phyloP scores from a whole-genome alignment of 1,139 yeast species.

The Lodderomyces beijingensis region DNA sequence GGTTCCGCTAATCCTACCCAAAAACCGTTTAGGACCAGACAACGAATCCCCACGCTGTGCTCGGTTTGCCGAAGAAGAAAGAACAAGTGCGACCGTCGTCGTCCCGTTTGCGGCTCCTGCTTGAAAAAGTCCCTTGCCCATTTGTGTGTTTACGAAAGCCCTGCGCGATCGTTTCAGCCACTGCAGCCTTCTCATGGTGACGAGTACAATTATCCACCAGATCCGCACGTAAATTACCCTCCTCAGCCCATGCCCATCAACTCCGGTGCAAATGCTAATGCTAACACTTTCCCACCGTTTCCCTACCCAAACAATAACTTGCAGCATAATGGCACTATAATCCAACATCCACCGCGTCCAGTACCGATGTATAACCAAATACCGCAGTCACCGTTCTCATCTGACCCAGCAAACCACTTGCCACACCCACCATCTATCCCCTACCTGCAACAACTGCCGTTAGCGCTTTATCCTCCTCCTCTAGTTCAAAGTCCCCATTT shows the following conservation, averaged over 20 bases:
- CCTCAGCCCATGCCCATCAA: conserved; percentile 3
- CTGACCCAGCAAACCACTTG: conserved; percentile 4
- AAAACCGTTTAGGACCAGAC: conserved; percentile 24
- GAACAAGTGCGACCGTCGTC: conserved; percentile 54
- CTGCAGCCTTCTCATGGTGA: too few relatives aligned
- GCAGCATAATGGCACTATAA: neutral
- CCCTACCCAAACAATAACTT: neutral
- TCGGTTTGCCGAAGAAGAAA: conserved; percentile 46
- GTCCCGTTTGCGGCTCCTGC: conserved; percentile 73
- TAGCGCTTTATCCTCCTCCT: conserved; percentile 1
- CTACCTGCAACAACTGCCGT: conserved; percentile 4
- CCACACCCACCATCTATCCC: conserved; percentile 1
- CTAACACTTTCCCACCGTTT: neutral
- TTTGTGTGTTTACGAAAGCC: conserved; percentile 55
- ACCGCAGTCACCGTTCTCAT: conserved; percentile 4
- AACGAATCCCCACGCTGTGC: conserved; percentile 43
- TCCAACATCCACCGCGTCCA: conserved; percentile 6
- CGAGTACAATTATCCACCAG: too few relatives aligned
- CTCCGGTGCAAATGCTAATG: conserved; percentile 2
- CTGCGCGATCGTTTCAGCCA: conserved; percentile 2
- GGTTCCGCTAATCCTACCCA: neutral
- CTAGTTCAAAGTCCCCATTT: neutral
- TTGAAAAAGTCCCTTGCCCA: conserved; percentile 70
- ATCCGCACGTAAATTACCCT: too few relatives aligned
- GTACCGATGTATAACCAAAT: conserved; percentile 4